These are phyloP conservation scores for Tylopilus intermedius DNA, from an alignment of 768 basidiomycete species.

Conservation along the genomic window DNA sequence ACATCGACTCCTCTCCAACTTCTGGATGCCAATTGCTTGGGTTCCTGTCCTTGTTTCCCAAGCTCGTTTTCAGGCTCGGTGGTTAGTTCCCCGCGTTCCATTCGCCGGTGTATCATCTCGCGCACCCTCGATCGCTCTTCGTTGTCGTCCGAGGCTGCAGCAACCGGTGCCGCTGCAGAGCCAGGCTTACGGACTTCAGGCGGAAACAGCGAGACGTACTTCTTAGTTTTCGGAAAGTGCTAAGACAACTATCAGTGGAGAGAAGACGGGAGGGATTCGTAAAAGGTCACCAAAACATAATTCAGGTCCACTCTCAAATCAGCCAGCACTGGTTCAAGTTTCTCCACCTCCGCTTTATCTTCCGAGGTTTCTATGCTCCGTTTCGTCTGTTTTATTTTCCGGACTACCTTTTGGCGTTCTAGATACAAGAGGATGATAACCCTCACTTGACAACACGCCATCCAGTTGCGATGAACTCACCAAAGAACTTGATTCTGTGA, in stretches of 20 bases:
- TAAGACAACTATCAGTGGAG: conserved; percentile 26
- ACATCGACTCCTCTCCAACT: conserved; percentile 2
- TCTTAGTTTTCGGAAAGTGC: conserved; percentile 81
- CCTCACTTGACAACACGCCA: not conserved
- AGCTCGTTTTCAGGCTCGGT: conserved; percentile 53
- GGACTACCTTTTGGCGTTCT: conserved; percentile 85
- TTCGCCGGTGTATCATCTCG: conserved; percentile 51
- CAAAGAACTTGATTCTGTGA: conserved; percentile 93
- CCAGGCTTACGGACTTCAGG: conserved; percentile 42
- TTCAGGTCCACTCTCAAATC: conserved; percentile 83
- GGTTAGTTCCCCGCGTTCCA: conserved; percentile 56
- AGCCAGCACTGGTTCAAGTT: conserved; percentile 45
- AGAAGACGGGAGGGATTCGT: not conserved
- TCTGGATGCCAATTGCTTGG: not conserved
- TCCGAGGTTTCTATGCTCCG: conserved; percentile 40
- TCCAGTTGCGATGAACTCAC: conserved; percentile 38
- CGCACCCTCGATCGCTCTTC: conserved; percentile 57
- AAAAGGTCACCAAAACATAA: conserved; percentile 68
- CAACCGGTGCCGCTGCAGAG: conserved; percentile 6
- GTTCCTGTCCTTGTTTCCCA: conserved; percentile 8
- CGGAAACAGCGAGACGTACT: conserved; percentile 89
- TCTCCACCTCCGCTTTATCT: conserved; percentile 32
- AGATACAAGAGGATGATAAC: not conserved
- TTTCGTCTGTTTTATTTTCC: conserved; percentile 71
- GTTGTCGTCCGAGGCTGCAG: conserved; percentile 28